Evolutionary conservation across 768 basidiomycete species (phyloP), one percentile per base, ranked within the genome.

Genomic region (Agaricus blazei): DNA sequence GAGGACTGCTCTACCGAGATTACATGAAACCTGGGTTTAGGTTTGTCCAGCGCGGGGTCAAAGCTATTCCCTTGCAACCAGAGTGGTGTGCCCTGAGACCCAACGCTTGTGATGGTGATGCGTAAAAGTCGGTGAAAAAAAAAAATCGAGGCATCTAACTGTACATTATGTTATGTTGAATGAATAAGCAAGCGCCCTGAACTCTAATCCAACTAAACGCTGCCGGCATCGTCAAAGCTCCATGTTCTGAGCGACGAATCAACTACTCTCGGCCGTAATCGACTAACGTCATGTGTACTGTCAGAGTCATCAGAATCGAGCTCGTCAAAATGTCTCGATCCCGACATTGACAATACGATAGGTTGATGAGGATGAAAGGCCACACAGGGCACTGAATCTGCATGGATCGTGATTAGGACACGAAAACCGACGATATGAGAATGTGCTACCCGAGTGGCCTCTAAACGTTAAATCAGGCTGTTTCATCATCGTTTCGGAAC

Each of bases 321-420:
- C n/a, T 63, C 63, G 4, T 68, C 66, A 1, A 61, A 89, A 66
- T 88, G 82, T n/a, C 92, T 72, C 5, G 93, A 92, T 2, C 93
- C 93, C 0, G 90, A 87, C 1, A 78, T 77, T 0, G 89, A 85
- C 19, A 90, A 65, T 3, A 93, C 60, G 2, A 72, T 49, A 0
- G 90, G 71, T 9, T 73, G 70, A 27, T 78, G 67, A 0, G 91
- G 90, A 60, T 93, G 87, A 62, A 94, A 89, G 0, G 79, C 68
- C 1, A 88, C 83, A 1, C 85, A 84, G 1, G 89, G 85, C 7
- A 93, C 68, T 3, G 87, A 79, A 65, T 93, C 92, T 93, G 49
- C 12, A 19, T 8, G 40, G 19, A 19, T 19, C 19, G 19, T 19
- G 19, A 19, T 19, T 19, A 19, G 19, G 19, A 19, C n/a, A 34